Conservation (phyloP, 129 eudicot genomes). For the Chrysanthemum seticuspe region DNA sequence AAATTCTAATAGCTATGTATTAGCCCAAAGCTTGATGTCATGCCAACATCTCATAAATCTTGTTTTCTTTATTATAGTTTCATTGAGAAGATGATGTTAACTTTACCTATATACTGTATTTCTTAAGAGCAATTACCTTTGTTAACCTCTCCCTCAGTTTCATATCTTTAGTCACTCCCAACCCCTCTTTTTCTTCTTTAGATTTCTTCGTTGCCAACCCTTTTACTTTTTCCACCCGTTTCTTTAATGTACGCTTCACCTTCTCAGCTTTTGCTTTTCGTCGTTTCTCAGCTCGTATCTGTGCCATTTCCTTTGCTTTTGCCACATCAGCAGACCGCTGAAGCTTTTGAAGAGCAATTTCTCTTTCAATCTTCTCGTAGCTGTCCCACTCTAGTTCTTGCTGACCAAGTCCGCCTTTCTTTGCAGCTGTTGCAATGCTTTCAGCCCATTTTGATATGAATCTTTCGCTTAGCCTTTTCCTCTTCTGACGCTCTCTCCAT, state of each 20-base stretch:
- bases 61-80: slow-evolving; percentile 1
- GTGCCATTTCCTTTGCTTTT: slow-evolving; percentile 59
- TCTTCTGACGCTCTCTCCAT: slow-evolving; percentile 68
- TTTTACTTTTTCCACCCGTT: slow-evolving; percentile 43
- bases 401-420: slow-evolving; percentile 62
- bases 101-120: neutral
- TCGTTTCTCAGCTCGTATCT: slow-evolving; percentile 49
- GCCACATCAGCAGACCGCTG: slow-evolving; percentile 58
- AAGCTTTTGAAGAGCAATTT: slow-evolving; percentile 43
- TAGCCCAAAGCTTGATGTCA: neutral
- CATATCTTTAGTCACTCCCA: slow-evolving; percentile 48
- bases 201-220: slow-evolving; percentile 44
- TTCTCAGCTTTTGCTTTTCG: slow-evolving; percentile 55
- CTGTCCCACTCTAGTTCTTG: slow-evolving; percentile 84
- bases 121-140: slow-evolving; percentile 48
- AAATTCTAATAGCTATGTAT: too few species aligned
- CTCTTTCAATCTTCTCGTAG: slow-evolving; percentile 59
- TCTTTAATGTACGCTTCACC: slow-evolving; percentile 42
- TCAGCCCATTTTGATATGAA: slow-evolving; percentile 65
- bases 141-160: slow-evolving; percentile 59
- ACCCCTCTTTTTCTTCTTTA: slow-evolving; percentile 57
- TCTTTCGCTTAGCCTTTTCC: slow-evolving; percentile 57
- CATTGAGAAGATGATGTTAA: neutral
- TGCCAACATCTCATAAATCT: neutral
- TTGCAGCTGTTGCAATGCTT: slow-evolving; percentile 82